Conservation (phyloP, 345 rosid species). For the Ceriops tagal region DNA sequence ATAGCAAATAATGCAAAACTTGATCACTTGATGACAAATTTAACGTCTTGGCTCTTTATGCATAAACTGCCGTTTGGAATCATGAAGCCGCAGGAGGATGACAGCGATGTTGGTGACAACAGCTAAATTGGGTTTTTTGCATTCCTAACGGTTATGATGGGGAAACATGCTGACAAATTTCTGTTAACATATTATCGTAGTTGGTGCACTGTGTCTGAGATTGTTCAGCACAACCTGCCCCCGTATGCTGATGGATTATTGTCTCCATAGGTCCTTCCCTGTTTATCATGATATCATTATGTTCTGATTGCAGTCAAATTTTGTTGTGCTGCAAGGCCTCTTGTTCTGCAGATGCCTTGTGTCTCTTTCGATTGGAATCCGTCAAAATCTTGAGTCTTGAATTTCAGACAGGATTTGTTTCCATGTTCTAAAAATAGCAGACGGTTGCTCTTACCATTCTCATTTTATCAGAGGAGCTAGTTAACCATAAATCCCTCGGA, state of each 20-base stretch:
- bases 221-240: background rate
- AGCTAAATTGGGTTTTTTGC: constrained; percentile 1
- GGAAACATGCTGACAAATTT: background rate
- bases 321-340: no score
- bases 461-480: no score
- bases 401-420: no score
- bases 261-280: background rate
- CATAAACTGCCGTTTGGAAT: constrained; percentile 1
- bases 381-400: no score
- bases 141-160: background rate
- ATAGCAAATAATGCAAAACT: no score
- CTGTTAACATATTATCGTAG: background rate
- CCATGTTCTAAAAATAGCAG: no score
- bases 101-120: constrained; percentile 2
- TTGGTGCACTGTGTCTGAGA: background rate
- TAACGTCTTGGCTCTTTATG: background rate
- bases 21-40: background rate
- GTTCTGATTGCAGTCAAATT: no score
- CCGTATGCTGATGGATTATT: background rate
- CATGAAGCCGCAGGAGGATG: constrained; percentile 8
- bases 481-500: no score
- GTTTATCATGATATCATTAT: background rate
- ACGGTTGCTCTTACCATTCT: no score
- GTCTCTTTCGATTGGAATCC: no score
- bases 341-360: no score